Base-by-base conservation (phyloP, 1,284 basidiomycete species). In the Laetiporus sulphureus region DNA sequence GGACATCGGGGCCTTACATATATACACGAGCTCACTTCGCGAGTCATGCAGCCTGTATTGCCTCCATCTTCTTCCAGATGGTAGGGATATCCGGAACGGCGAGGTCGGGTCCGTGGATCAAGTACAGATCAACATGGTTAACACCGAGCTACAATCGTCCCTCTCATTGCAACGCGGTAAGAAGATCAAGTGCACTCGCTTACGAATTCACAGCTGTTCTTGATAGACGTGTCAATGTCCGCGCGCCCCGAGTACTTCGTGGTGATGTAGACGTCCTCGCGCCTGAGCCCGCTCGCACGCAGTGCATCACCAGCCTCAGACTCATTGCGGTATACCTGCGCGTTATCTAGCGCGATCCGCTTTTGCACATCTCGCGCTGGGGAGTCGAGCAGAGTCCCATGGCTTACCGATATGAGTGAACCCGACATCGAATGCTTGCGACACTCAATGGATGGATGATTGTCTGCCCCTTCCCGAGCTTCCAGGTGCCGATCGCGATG, bases 121-220 rank as follows among this genome's bases (percentile, higher is more conserved):
- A 71, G 61, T 87, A 89, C 13, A 90, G 58, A 55, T 90, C 84
- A 11, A 91, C 64, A 46, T 82, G 77, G 37, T 77, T 67, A 4
- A 89, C 54, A 1, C 77, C 78, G 11, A 89, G 73, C 80, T 85
- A 24, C 13, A 22, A 13, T 27, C 25, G 13, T 24, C 4, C 21
- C 34, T 5, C 10, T 20, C 18, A 7, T 20, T n/a, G 25, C 21
- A 11, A n/a, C 5, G 15, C 16, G 7, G 25, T 16, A 13, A 18
- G 12, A 7, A 25, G 15, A 39, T 10, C 8, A 21, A n/a, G 20
- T n/a, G 21, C n/a, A 32, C 5, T 12, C 31, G 42, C 58, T 23
- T 33, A 59, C 59, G 38, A 50, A 53, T 40, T 53, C 51, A 19
- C 57, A 42, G 35, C 59, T 61, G 44, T 60, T 54, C 25, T 55